phyloP scores from a whole-genome alignment of 352 stramenopile species.

The Saprolegnia diclina region DNA sequence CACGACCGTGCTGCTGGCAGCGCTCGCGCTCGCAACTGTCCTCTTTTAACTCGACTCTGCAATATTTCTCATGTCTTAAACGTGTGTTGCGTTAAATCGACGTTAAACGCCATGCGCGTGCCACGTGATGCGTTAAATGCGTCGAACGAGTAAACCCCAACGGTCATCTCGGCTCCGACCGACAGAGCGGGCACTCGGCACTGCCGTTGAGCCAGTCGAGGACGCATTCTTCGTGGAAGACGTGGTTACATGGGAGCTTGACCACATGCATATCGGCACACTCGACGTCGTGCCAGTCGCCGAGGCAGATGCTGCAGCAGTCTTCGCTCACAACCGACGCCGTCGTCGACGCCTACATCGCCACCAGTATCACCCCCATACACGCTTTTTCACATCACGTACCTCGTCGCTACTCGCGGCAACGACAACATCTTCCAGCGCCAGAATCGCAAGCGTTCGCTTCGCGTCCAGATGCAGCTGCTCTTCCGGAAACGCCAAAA shows the following conservation, averaged over 20 bases:
- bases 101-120: no score
- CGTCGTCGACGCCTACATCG: no score
- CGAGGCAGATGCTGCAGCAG: conserved; percentile 80
- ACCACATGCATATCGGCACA: conserved; percentile 79
- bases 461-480: conserved; percentile 83
- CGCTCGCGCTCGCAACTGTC: neutral
- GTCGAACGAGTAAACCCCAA: neutral
- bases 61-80: no score
- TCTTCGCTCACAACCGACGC: conserved; percentile 39
- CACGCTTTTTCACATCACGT: neutral
- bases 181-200: conserved; percentile 78
- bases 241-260: conserved; percentile 72
- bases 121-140: no score
- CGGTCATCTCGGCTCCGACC: conserved; percentile 41
- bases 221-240: conserved; percentile 81
- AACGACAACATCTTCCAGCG: conserved; percentile 77
- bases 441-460: conserved; percentile 73
- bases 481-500: conserved; percentile 80
- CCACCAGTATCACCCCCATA: neutral
- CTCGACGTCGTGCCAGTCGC: conserved; percentile 78
- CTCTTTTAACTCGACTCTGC: neutral
- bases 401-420: conserved; percentile 60
- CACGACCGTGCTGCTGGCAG: neutral
- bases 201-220: conserved; percentile 80
- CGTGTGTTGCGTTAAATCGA: no score